phyloP scores from a whole-genome alignment of 2,329 filamentous ascomycete species.

The Alternaria alternata region DNA sequence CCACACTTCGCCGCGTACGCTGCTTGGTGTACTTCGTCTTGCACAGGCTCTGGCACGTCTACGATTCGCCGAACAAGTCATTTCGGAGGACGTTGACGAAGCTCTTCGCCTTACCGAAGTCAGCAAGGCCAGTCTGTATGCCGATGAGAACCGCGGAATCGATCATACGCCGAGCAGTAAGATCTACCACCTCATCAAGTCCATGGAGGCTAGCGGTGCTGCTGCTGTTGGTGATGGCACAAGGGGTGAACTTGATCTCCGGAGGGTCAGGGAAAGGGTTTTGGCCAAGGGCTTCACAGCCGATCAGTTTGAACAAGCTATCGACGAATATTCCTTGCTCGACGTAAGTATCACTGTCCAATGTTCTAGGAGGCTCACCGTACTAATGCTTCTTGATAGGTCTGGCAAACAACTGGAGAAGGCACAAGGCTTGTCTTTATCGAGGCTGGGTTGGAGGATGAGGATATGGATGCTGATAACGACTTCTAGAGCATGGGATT shows the following conservation, averaged over 20 bases:
- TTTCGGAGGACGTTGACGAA: conserved; percentile 94
- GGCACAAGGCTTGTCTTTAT: conserved; percentile 64
- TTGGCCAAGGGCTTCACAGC: conserved; percentile 96
- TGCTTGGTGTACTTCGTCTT: conserved; percentile 90
- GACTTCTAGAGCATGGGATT: conserved; percentile 37
- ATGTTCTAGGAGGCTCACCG: background rate
- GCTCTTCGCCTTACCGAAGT: conserved; percentile 90
- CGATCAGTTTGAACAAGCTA: conserved; percentile 84
- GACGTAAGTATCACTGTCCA: conserved; percentile 72
- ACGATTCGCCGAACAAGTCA: conserved; percentile 84
- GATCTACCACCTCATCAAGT: conserved; percentile 94
- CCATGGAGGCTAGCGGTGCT: conserved; percentile 84
- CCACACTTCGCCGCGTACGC: conserved; percentile 91
- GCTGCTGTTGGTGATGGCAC: conserved; percentile 77
- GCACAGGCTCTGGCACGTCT: conserved; percentile 93
- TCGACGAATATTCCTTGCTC: conserved; percentile 87
- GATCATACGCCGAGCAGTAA: conserved; percentile 84
- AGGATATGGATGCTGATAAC: conserved; percentile 52
- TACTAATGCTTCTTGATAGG: conserved; percentile 51
- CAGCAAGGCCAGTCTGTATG: conserved; percentile 87
- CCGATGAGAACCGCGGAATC: conserved; percentile 66
- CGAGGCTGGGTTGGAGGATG: conserved; percentile 59
- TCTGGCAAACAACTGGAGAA: conserved; percentile 65
- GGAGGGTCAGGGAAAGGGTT: conserved; percentile 88
- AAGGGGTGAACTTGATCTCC: conserved; percentile 80